Base-by-base conservation (phyloP, 371 early-diverging fungal species). In the Mycotypha africana region DNA sequence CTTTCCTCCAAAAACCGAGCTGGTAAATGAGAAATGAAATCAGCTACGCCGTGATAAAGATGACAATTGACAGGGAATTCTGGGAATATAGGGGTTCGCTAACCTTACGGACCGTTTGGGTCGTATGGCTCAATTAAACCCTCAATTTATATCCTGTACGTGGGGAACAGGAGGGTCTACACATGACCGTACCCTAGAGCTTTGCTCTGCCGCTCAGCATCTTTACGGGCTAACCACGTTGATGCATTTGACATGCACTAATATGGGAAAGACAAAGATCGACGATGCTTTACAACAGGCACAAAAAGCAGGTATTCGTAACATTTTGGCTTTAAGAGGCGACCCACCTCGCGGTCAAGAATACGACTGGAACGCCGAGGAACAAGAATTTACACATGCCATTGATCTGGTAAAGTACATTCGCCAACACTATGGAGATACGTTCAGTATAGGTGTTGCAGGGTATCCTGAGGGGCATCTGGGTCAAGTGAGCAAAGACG, bases 201-300 rank as follows among this genome's bases (percentile, higher is more conserved):
- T 92, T 22, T 89, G 92, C 67, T 67, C 85, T 0, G 87, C 86
- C 2, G 88, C 91, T 12, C 93, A 95, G 66, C 74, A 77, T 10
- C 78, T 90, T 0, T 85, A 89, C 42, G 93, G 93, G 2, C 69
- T 95, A 11, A 91, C 93, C 49, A 86, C 93, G 0, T 81, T 88
- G 53, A 91, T 97, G 93, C 98, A 97, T 61, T 67, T 97, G 56
- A 95, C 98, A 0, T 95, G 96, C 61, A 95, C 98, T 48, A 97
- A 97, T 68, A 94, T 95, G 92, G 89, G 86, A 31, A 74, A 79
- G n/a, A 80, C 67, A 30, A 87, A 80, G 51, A 74, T 97, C 25
- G 93, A 96, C 53, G 52, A 62, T 20, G 95, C 95, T 0, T 67
- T 97, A 35, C 55, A 70, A 70, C 83, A 85, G 32, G 96, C 95